Evolutionary conservation across 495 filamentous ascomycete species (phyloP).

Genomic region (Lasiosphaeria ovina): DNA sequence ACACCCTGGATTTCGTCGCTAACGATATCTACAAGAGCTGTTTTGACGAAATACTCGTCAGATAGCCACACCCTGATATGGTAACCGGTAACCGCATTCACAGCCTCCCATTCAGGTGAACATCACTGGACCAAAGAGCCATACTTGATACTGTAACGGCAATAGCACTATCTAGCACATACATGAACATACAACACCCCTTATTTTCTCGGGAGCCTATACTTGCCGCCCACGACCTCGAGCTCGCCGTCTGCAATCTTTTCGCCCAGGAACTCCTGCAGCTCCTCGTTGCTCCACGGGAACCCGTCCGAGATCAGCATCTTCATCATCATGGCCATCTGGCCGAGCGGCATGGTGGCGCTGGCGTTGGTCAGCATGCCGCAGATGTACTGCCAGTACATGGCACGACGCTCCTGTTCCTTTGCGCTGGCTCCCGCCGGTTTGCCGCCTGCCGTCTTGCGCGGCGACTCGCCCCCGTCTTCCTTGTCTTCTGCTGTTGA

Average conservation of each 20-base stretch:
- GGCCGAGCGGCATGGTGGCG: slow-evolving; percentile 66
- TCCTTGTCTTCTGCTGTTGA: slow-evolving; percentile 14
- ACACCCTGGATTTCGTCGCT: no score
- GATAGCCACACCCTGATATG: no score
- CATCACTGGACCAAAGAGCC: no score
- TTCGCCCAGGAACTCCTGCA: slow-evolving; percentile 71
- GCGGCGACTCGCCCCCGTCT: neutral
- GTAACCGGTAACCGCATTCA: no score
- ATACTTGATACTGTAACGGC: no score
- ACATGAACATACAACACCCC: neutral
- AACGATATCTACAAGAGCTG: no score
- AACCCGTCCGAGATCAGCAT: slow-evolving; percentile 86
- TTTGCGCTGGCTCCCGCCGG: slow-evolving; percentile 43
- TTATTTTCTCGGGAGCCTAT: slow-evolving; percentile 56
- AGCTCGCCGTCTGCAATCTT: slow-evolving; percentile 71
- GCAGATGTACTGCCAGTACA: slow-evolving; percentile 88
- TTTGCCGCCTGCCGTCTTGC: slow-evolving; percentile 38
- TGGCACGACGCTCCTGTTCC: slow-evolving; percentile 70
- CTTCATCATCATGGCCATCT: slow-evolving; percentile 91
- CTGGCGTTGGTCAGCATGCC: slow-evolving; percentile 94
- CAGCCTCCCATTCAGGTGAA: no score
- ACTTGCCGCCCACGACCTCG: slow-evolving; percentile 73
- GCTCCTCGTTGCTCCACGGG: slow-evolving; percentile 68
- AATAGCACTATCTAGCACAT: neutral
- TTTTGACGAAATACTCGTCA: no score